phyloP scores from a whole-genome alignment of 139 green algal species.

The Pleodorina starrii region DNA sequence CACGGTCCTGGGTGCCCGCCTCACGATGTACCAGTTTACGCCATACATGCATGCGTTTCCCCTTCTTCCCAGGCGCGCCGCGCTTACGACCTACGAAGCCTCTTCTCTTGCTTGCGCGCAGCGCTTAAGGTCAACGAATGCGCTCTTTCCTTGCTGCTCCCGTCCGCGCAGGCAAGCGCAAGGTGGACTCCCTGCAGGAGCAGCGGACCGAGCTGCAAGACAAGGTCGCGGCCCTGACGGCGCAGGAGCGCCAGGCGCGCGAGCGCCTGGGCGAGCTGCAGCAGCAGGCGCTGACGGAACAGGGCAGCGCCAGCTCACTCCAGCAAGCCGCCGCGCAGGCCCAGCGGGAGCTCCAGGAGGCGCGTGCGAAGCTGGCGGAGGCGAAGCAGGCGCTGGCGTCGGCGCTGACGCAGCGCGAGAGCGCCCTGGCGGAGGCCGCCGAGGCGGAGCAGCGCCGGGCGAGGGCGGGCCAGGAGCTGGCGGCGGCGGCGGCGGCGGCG shows the following conservation, averaged over 20 bases:
- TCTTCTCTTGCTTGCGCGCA: too few species aligned
- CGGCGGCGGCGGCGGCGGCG: not conserved
- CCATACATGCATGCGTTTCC: too few species aligned
- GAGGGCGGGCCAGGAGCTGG: not conserved
- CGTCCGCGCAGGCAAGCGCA: slow-evolving; percentile 1
- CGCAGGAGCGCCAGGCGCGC: not conserved
- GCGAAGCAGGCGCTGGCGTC: not conserved
- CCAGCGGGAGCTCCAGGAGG: slow-evolving; percentile 10
- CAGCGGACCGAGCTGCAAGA: slow-evolving; percentile 21
- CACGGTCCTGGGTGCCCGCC: too few species aligned
- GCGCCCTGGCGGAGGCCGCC: not conserved
- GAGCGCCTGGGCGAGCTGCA: not conserved
- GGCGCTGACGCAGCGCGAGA: not conserved
- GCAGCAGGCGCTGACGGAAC: not conserved
- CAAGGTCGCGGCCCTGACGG: not conserved
- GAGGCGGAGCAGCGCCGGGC: not conserved
- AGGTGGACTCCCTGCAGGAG: slow-evolving; percentile 32
- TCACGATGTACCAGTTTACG: too few species aligned
- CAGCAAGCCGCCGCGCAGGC: not conserved
- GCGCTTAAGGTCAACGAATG: too few species aligned
- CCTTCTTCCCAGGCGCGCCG: too few species aligned
- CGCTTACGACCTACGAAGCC: too few species aligned
- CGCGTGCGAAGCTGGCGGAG: not conserved
- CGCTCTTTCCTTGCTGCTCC: not conserved
- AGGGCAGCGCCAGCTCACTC: not conserved